Evolutionary conservation across 352 stramenopile genomes (phyloP), one percentile per base, ranked within the genome.

Genomic region (Plasmopara halstedii): DNA sequence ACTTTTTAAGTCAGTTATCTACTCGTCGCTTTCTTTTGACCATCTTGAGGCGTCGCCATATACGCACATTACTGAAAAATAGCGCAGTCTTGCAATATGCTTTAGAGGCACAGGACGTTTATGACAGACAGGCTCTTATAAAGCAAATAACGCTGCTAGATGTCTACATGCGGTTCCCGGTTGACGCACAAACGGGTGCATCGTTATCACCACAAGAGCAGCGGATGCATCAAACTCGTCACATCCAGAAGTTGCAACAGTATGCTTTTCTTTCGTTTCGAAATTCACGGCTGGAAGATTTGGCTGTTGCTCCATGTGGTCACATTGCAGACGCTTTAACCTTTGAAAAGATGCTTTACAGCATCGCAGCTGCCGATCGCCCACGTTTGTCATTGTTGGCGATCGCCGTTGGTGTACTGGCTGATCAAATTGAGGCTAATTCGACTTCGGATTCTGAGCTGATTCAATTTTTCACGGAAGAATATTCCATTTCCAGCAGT

Each of bases 1-100:
- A 97, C 33, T 57, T 97, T 7, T 63, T 97, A 39, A 72, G 54
- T 19, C 84, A 96, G 55, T 58, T 95, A 2, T 76, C 88, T n/a
- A 97, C 90, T 17, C 83, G 89, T n/a, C 80, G 83, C 29, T 95
- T 94, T 34, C 55, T 96, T 9, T 53, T 73, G 31, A 64, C 67
- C 11, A 55, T 95, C 31, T 44, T 96, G 27, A 61, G 80, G 2
- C 74, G 85, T 38, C 42, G 57, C 21, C 85, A 91, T 39, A 42
- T 95, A 20, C 31, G 75, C 2, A 55, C 66, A 14, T 32, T 37
- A 8, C 58, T 84, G 17, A 55, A 58, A 4, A 61, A 61, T 9
- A 83, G 73, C 39, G 26, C 44, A 11, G 39, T 84, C 17, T 37
- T 83, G 2, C 55, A 60, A 17, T 49, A 80, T 17, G 64, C 59